Evolutionary conservation across 2,329 filamentous ascomycete genomes (phyloP).

Genomic region (Alternaria dauci): DNA sequence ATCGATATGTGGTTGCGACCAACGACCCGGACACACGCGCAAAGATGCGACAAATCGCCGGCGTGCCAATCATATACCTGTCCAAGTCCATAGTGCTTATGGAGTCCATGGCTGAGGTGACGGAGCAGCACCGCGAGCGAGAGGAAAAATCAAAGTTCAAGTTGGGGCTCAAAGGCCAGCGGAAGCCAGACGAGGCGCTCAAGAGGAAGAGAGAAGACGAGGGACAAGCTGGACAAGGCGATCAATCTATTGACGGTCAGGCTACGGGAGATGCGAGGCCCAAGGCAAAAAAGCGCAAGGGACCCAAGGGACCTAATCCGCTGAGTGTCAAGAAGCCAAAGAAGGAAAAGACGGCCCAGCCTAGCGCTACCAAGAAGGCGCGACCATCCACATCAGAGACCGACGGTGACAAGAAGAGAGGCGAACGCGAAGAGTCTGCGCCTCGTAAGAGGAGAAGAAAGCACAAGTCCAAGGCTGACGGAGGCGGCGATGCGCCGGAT

Average conservation of each 20-base stretch:
- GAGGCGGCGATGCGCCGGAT: constrained; percentile 21
- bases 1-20: constrained; percentile 79
- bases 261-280: constrained; percentile 32
- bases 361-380: constrained; percentile 26
- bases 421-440: constrained; percentile 32
- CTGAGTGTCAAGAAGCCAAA: constrained; percentile 75
- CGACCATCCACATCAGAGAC: constrained; percentile 21
- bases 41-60: constrained; percentile 70
- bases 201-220: constrained; percentile 58
- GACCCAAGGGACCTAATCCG: constrained; percentile 75
- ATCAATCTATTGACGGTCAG: constrained; percentile 30
- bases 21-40: constrained; percentile 72
- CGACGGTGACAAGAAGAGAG: constrained; percentile 13
- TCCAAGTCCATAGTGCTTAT: constrained; percentile 80
- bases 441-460: constrained; percentile 52
- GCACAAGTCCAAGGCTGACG: constrained; percentile 49
- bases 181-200: constrained; percentile 36
- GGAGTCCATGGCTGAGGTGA: constrained; percentile 77
- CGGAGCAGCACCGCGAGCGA: constrained; percentile 67
- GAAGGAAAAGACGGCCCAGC: constrained; percentile 49
- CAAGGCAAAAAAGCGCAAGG: constrained; percentile 64
- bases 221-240: constrained; percentile 44
- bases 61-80: constrained; percentile 81
- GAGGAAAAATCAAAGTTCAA: constrained; percentile 80
- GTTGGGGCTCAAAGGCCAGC: constrained; percentile 67